Evolutionary conservation across 2,329 filamentous ascomycete species (phyloP).

Genomic region (Aquanectria penicillioides): DNA sequence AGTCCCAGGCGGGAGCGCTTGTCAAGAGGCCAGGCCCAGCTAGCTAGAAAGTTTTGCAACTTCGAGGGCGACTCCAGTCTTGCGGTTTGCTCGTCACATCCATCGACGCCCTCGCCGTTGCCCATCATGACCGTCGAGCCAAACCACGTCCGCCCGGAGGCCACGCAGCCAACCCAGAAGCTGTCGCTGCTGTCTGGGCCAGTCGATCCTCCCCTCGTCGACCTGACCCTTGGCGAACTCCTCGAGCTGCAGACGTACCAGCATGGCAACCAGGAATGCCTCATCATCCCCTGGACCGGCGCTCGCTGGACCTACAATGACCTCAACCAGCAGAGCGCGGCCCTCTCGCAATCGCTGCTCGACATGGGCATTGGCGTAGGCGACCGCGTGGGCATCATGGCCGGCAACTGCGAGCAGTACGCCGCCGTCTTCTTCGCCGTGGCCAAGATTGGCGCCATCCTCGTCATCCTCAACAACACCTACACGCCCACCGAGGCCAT

Average conservation of each 20-base stretch:
- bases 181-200: slow-evolving; percentile 74
- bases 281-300: slow-evolving; percentile 81
- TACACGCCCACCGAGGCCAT: slow-evolving; percentile 79
- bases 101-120: slow-evolving; percentile 9
- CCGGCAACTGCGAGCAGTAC: slow-evolving; percentile 85
- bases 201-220: slow-evolving; percentile 73
- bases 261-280: slow-evolving; percentile 72
- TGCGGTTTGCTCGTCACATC: slow-evolving; percentile 4
- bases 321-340: slow-evolving; percentile 69
- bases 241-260: slow-evolving; percentile 75
- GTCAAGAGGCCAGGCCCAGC: not conserved
- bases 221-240: slow-evolving; percentile 77
- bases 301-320: slow-evolving; percentile 78
- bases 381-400: slow-evolving; percentile 80
- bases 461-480: slow-evolving; percentile 85
- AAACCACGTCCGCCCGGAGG: slow-evolving; percentile 41
- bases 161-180: slow-evolving; percentile 47
- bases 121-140: slow-evolving; percentile 44
- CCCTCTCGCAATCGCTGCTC: slow-evolving; percentile 72
- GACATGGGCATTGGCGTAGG: slow-evolving; percentile 73
- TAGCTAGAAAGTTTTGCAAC: not conserved
- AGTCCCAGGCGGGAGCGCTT: slow-evolving; percentile 5
- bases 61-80: slow-evolving; percentile 3
- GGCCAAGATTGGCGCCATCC: slow-evolving; percentile 71
- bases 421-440: slow-evolving; percentile 78